Base-by-base conservation (phyloP, 1,284 basidiomycete species). In the Irpex rosettiformis region DNA sequence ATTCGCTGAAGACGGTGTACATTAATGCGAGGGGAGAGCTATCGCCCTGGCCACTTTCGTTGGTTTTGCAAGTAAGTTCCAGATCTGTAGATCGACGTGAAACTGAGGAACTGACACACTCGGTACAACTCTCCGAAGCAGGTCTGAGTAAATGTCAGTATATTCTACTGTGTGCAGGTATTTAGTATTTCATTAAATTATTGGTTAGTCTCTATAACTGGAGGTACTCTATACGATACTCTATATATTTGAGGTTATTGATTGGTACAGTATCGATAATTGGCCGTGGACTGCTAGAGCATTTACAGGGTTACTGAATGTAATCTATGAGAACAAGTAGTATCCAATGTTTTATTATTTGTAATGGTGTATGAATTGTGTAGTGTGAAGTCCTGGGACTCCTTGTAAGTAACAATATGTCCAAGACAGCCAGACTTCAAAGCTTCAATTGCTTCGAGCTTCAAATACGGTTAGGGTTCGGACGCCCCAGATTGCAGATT, bases 21-120 rank as follows among this genome's bases (percentile, higher is more conserved):
- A 21, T 57, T 16, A 52, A 58, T 25, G 8, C 54, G 30, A 7
- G 53, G n/a, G 60, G 56, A 21, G 28, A 51, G 6, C 24, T 61
- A 13, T 52, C 54, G n/a, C 60, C 60, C 24, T 61, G 60, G 60
- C 60, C 60, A 5, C 13, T 52, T 21, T 56, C 57, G 7, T 16
- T 61, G 49, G 18, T 55, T 18, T 27, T 61, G 7, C 52, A 61
- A 54, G 60, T 61, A 29, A 16, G 57, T 29, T 37, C 33, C 2
- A 37, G 2, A 16, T 8, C 33, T 37, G 10, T 37, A n/a, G n/a
- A n/a, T n/a, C n/a, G n/a, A n/a, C n/a, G n/a, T n/a, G n/a, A n/a
- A n/a, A n/a, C n/a, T n/a, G n/a, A n/a, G n/a, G n/a, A n/a, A n/a
- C n/a, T n/a, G n/a, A n/a, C n/a, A n/a, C n/a, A n/a, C n/a, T n/a